Conservation (phyloP, 495 filamentous ascomycete genomes). For the Talaromyces ruber region DNA sequence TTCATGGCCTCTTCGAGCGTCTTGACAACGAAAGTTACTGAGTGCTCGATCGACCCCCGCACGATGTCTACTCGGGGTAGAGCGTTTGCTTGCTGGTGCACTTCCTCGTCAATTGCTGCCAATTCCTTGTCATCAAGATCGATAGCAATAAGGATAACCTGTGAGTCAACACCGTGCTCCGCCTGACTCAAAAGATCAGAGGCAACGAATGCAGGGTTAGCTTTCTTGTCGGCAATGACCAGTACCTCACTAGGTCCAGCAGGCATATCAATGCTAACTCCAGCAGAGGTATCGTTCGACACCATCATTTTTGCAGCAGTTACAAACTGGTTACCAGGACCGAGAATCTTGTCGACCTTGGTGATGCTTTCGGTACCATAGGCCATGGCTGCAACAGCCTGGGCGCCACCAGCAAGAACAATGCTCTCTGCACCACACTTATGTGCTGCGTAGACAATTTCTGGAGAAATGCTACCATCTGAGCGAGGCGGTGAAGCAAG, state of each 20-base stretch:
- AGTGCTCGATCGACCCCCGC: constrained; percentile 81
- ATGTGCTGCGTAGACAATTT: constrained; percentile 97
- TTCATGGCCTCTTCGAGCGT: constrained; percentile 75
- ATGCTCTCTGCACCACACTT: constrained; percentile 94
- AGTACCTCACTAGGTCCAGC: constrained; percentile 95
- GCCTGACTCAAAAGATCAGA: constrained; percentile 92
- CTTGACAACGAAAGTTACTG: constrained; percentile 75
- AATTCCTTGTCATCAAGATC: constrained; percentile 65
- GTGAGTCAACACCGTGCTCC: constrained; percentile 91
- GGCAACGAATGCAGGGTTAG: constrained; percentile 92
- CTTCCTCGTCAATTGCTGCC: constrained; percentile 76
- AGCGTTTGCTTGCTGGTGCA: constrained; percentile 81
- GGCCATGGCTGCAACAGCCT: constrained; percentile 77
- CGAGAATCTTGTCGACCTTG: constrained; percentile 98
- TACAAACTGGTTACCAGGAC: constrained; percentile 97
- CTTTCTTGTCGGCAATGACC: constrained; percentile 82
- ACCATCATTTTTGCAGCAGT: constrained; percentile 98
- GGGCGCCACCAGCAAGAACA: constrained; percentile 88
- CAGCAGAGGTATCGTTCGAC: constrained; percentile 88
- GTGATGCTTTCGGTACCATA: constrained; percentile 64
- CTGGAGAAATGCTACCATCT: constrained; percentile 86
- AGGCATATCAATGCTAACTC: constrained; percentile 97
- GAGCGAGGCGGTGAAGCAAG: constrained; percentile 83
- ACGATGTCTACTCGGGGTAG: constrained; percentile 91
- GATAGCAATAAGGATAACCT: constrained; percentile 87